Evolutionary conservation across 257 asterid species (phyloP), one percentile per base, ranked within the genome.

Genomic region (Nicotiana benthamiana): DNA sequence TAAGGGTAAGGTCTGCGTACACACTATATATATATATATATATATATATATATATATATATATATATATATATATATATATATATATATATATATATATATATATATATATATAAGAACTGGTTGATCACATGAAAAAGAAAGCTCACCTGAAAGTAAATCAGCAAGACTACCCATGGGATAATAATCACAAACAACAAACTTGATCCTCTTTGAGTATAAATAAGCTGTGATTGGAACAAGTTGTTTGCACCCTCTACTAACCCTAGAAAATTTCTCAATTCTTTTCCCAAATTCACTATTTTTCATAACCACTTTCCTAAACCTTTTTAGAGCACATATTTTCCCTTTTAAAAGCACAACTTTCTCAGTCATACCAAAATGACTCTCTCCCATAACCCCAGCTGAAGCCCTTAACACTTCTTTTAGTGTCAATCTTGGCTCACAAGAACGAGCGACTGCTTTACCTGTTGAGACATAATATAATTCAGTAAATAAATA

Each of bases 101-200:
- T 28, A 1, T 28, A 28, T 28, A 28, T 28, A 34, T 34, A 36
- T 36, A n/a, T n/a, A n/a, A n/a, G n/a, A n/a, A n/a, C n/a, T n/a
- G 1, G 5, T 30, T 30, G 34, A 30, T 30, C 5, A 34, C 5
- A 8, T 13, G 8, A 11, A 26, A 0, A 17, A 0, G 22, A 9
- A 57, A 54, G 77, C 80, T 28, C 83, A 90, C 92, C 90, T 28
- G 83, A 61, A 78, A 90, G 94, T 81, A 90, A 79, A 84, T 89
- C 90, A 81, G 89, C 91, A 48, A 90, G 92, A 54, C 88, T 85
- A 57, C 94, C 94, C 94, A 90, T 90, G 62, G 94, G 92, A 81
- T 90, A 89, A 65, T 90, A 89, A 64, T 86, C 85, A 82, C 83
- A 85, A 4, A 89, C 90, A 79, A 84, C 91, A 65, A 90, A 88